A percentile compares a stretch with the other conserved stretches of the same genome.
Evolutionary conservation across 1,139 yeast genomes (phyloP).

Genomic region (Candida tropicalis): DNA sequence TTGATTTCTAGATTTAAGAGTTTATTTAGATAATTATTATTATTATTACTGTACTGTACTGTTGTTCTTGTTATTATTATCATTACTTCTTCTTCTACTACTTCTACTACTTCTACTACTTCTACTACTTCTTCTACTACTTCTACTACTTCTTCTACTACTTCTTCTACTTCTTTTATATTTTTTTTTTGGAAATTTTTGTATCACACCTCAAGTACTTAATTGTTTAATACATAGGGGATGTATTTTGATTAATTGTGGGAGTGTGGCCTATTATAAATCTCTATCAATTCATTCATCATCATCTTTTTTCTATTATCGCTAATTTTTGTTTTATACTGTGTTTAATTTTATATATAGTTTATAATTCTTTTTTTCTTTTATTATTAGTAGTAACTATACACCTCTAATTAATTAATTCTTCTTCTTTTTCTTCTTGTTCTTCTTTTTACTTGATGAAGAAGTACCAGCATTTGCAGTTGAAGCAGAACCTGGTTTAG

Average conservation of each 20-base stretch:
- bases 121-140: no score
- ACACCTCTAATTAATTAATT: slow-evolving; percentile 20
- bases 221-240: no score
- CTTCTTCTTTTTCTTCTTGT: slow-evolving; percentile 28
- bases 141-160: no score
- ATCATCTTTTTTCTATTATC: background rate
- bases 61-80: background rate
- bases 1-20: slow-evolving; percentile 37
- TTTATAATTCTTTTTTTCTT: background rate
- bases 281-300: background rate
- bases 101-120: no score
- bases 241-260: no score
- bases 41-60: background rate
- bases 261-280: no score
- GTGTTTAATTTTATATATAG: background rate
- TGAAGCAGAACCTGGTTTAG: slow-evolving; percentile 6
- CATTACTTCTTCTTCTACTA: slow-evolving; percentile 18
- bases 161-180: no score
- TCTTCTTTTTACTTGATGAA: slow-evolving; percentile 22
- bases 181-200: no score
- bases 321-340: slow-evolving; percentile 3
- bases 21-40: slow-evolving; percentile 30
- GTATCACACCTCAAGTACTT: no score
- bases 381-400: background rate
- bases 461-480: slow-evolving; percentile 8